Evolutionary conservation across 306 rosid species (phyloP).

Genomic region (Ormosia emarginata): DNA sequence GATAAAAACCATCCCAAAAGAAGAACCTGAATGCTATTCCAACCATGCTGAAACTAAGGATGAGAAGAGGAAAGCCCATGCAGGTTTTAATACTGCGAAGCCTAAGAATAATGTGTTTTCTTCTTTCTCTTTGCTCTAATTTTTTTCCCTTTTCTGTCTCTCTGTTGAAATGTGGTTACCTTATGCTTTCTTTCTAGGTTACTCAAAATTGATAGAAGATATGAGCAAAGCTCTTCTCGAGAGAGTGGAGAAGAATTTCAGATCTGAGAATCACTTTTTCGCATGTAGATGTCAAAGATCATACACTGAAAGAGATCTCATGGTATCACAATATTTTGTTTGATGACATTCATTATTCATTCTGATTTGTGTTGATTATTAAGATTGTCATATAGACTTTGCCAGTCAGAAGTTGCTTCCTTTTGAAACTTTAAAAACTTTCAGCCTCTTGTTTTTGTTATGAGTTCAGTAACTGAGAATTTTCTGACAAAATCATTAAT

Average conservation of each 20-base stretch:
- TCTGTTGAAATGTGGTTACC: neutral
- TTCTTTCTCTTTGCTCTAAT: neutral
- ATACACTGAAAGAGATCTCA: neutral
- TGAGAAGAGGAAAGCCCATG: neutral
- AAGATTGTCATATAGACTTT: neutral
- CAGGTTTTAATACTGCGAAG: neutral
- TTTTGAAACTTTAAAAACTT: neutral
- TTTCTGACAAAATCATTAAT: neutral
- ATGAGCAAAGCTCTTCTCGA: neutral
- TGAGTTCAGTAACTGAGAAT: neutral
- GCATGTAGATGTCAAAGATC: neutral
- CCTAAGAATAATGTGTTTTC: neutral
- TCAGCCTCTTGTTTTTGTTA: neutral
- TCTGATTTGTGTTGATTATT: neutral
- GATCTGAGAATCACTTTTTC: neutral
- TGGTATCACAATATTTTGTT: slow-evolving; percentile 8
- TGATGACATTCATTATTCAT: neutral
- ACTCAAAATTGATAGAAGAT: no score
- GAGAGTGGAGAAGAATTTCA: neutral
- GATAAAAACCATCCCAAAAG: neutral
- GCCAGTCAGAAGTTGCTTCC: neutral
- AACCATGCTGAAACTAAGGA: neutral
- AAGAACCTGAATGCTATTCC: neutral
- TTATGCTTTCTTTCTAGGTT: neutral
- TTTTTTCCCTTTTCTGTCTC: neutral